phyloP scores from a whole-genome alignment of 179 eudicot genomes.

The Amaranthus tricolor region DNA sequence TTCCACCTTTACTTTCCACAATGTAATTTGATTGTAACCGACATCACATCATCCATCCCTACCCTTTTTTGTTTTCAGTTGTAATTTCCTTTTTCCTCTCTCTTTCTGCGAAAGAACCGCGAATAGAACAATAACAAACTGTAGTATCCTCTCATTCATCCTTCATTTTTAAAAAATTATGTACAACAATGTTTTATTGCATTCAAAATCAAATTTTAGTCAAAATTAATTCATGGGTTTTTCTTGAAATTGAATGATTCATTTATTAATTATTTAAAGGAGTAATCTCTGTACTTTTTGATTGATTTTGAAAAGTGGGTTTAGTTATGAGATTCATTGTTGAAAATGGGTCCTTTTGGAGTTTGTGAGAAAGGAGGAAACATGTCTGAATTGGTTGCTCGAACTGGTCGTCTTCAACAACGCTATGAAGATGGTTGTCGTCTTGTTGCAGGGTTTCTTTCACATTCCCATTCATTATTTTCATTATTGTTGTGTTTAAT shows the following conservation, averaged over 20 bases:
- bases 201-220: conserved; percentile 1
- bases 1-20: not conserved
- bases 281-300: not conserved
- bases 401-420: conserved; percentile 81
- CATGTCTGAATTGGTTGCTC: conserved; percentile 85
- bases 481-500: not conserved
- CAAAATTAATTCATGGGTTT: conserved; percentile 19
- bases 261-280: too few species aligned
- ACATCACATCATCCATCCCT: conserved; percentile 19
- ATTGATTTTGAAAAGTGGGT: not conserved
- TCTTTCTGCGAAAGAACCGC: conserved; percentile 6
- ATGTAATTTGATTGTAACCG: conserved; percentile 23
- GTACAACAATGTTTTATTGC: conserved; percentile 13
- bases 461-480: not conserved
- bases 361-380: conserved; percentile 33
- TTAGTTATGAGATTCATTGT: conserved; percentile 8
- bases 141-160: conserved; percentile 8
- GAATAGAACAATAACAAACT: not conserved
- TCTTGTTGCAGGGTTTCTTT: conserved; percentile 67
- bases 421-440: conserved; percentile 73
- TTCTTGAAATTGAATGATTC: conserved; percentile 4
- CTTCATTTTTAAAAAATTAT: not conserved
- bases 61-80: not conserved
- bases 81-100: conserved; percentile 2
- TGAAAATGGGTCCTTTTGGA: conserved; percentile 33